These are phyloP conservation scores for Breviolum minutum DNA, from an alignment of 73 alveolate genomes.

Conservation along the genomic window DNA sequence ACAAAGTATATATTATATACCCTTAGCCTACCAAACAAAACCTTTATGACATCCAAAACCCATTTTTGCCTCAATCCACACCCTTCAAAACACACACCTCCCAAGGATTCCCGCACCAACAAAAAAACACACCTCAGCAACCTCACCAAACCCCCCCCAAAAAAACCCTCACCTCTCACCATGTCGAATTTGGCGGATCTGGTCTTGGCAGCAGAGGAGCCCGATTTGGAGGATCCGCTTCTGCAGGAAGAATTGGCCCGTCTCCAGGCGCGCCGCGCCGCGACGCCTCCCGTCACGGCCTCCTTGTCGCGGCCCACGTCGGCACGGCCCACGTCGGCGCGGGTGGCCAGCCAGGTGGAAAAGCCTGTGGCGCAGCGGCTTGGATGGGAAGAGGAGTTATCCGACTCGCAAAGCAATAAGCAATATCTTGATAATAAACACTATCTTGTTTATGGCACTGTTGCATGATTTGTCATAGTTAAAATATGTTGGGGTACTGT, in stretches of 20 bases:
- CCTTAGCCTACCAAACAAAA: too few relatives aligned
- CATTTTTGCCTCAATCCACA: too few relatives aligned
- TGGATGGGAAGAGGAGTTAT: too few relatives aligned
- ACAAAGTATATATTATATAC: too few relatives aligned
- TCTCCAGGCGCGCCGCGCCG: slow-evolving; percentile 10
- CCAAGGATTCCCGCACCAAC: not conserved
- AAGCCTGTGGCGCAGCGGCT: not conserved
- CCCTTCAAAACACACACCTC: not conserved
- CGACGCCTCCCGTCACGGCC: not conserved
- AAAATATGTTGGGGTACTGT: too few relatives aligned
- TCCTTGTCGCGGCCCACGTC: not conserved
- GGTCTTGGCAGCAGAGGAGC: not conserved
- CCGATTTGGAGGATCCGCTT: slow-evolving; percentile 23
- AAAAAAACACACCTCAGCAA: not conserved
- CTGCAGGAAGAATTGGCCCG: slow-evolving; percentile 1
- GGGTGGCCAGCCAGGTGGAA: not conserved
- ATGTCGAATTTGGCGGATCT: slow-evolving; percentile 29
- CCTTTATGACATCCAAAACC: not conserved
- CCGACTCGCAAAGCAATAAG: too few relatives aligned
- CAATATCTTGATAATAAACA: too few relatives aligned
- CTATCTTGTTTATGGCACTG: too few relatives aligned
- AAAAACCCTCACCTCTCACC: not conserved
- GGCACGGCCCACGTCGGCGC: slow-evolving; percentile 1
- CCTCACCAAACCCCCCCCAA: not conserved
- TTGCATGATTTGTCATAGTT: too few relatives aligned